Base-by-base conservation (phyloP, 345 rosid genomes). In the Eucalyptus lansdowneana region DNA sequence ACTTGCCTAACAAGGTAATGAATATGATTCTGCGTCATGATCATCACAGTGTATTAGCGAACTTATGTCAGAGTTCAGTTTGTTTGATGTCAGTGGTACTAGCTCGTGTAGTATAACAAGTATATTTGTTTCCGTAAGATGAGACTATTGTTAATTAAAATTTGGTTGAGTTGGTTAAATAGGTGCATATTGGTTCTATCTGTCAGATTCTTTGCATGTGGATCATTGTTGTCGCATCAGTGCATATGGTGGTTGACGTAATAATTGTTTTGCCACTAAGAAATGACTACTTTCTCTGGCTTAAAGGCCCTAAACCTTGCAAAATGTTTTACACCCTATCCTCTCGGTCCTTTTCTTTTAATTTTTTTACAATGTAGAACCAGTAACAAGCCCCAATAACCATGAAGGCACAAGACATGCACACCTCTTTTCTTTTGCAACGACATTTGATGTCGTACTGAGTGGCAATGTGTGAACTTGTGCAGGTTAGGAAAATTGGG, bases 401-500 rank as follows among this genome's bases (percentile, higher is more conserved):
- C 47, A 76, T 76, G 29, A 22, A 76, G 85, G 85, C 15, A 25
- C 47, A 76, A 40, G 9, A 76, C 85, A 76, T 21, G 27, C 47
- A 21, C 17, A 40, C 88, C 69, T 54, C 56, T 50, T 60, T 34
- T 37, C 31, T 87, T 87, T 87, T 25, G 44, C 65, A 54, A 53
- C 13, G 40, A 50, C 29, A 31, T 2, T 56, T 6, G 85, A 76
- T 12, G 47, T 37, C 19, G 10, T 21, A 51, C 47, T 87, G 5
- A 53, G 50, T 13, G 44, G 60, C 9, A 86, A 45, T 62, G 51
- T 34, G 9, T 83, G 56, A 44, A 42, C 25, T n/a, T 88, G 76
- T 91, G 89, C 95, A 98, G 98, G 98, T 94, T 83, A 93, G 96
- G 92, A 98, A 94, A 95, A 95, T 96, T 88, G 98, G 97, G 44